These are phyloP conservation scores for Ceratocystis eucalypticola DNA, from an alignment of 2,329 filamentous ascomycete genomes.

Conservation along the genomic window DNA sequence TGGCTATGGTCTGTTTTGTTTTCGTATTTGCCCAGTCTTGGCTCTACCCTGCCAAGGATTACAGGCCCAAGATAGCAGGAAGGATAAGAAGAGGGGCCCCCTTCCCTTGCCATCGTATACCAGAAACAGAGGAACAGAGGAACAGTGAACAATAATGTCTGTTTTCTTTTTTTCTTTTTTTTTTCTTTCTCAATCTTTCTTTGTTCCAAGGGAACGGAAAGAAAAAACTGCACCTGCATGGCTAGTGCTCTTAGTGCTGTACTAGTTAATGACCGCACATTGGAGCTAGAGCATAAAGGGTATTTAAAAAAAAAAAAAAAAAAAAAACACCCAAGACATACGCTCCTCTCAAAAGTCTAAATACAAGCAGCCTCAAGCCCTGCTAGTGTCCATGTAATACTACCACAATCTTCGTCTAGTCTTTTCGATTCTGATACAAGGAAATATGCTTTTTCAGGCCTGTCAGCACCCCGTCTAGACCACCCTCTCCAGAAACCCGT, in stretches of 20 bases:
- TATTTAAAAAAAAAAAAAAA: background rate
- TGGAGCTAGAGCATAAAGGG: background rate
- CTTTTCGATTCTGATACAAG: background rate
- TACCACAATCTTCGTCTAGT: background rate
- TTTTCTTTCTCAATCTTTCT: background rate
- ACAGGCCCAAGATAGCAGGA: background rate
- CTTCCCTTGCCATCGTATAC: too few species aligned
- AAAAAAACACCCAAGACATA: background rate
- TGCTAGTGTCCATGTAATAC: background rate
- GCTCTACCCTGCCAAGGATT: background rate
- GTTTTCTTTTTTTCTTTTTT: background rate
- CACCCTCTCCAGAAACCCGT: too few species aligned
- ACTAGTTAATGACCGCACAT: background rate
- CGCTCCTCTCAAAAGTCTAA: background rate
- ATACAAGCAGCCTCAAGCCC: background rate
- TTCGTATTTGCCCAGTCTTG: background rate
- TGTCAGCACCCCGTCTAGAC: background rate
- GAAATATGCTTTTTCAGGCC: background rate
- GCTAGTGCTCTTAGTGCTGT: conserved; percentile 26
- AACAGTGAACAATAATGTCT: background rate
- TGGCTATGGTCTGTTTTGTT: too few species aligned
- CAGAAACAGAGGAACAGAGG: background rate
- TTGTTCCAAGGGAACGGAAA: background rate
- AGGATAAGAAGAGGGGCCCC: background rate
- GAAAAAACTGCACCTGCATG: background rate